phyloP scores from a whole-genome alignment of 208 protist genomes.

The Sergeia podlipaevii region DNA sequence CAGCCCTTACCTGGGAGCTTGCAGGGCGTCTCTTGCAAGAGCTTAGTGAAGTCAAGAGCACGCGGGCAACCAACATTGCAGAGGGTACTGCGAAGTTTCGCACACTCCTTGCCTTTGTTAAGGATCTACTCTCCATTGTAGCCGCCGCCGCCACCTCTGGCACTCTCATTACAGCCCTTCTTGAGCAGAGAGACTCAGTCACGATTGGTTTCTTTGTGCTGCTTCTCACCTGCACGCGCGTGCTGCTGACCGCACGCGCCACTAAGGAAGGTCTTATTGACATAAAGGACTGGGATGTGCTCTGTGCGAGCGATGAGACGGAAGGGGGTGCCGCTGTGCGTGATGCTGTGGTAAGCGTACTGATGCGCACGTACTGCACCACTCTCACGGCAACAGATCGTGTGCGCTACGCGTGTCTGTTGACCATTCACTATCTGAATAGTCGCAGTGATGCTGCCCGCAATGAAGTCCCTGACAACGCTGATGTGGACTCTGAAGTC shows the following conservation, averaged over 20 bases:
- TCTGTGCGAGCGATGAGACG: neutral
- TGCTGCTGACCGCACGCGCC: conserved; percentile 7
- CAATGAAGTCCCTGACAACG: too few relatives aligned
- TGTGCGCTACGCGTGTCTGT: conserved; percentile 64
- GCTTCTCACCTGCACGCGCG: conserved; percentile 25
- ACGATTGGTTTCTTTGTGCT: conserved; percentile 29
- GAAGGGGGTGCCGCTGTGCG: too few relatives aligned
- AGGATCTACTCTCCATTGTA: too few relatives aligned
- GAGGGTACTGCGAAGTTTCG: neutral
- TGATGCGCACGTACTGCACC: conserved; percentile 50
- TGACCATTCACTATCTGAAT: conserved; percentile 66
- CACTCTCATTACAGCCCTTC: too few relatives aligned
- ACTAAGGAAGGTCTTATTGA: too few relatives aligned
- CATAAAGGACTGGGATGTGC: too few relatives aligned
- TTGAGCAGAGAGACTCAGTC: conserved; percentile 15
- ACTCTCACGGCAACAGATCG: conserved; percentile 60
- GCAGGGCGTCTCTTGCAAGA: conserved; percentile 20
- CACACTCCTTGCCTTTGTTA: too few relatives aligned
- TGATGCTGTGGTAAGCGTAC: conserved; percentile 15
- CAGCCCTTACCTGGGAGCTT: conserved; percentile 26
- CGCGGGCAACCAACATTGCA: neutral
- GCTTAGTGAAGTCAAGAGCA: conserved; percentile 8
- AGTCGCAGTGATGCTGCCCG: neutral
- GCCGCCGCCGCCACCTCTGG: too few relatives aligned
- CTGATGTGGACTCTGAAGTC: neutral